Evolutionary conservation across 805 yeast species (phyloP).

Genomic region (Millerozyma acaciae): DNA sequence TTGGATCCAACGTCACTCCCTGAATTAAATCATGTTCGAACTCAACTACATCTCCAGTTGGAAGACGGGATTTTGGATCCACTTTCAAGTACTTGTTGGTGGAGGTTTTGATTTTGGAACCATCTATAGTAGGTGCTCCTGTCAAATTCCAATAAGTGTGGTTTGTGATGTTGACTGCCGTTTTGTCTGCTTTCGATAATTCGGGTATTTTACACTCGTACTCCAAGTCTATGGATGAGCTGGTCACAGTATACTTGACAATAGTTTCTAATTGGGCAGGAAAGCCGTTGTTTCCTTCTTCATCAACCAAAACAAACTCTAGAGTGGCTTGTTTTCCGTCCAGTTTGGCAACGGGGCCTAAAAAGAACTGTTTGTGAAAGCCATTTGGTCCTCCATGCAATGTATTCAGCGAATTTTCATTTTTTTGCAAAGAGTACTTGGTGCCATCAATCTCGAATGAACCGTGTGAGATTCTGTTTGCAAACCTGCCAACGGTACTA

Average conservation of each 20-base stretch:
- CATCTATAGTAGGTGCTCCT: constrained; percentile 25
- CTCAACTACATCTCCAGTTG: constrained; percentile 43
- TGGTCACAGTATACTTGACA: constrained; percentile 44
- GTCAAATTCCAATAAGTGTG: constrained; percentile 58
- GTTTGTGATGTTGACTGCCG: constrained; percentile 57
- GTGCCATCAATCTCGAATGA: constrained; percentile 38
- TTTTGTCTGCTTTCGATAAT: constrained; percentile 33
- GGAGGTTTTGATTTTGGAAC: constrained; percentile 28
- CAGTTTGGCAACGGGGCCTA: constrained; percentile 49
- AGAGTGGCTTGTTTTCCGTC: constrained; percentile 27
- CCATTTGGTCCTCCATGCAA: constrained; percentile 57
- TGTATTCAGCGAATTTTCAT: constrained; percentile 33
- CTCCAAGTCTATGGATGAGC: constrained; percentile 42
- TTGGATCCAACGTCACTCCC: constrained; percentile 15
- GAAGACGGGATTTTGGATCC: constrained; percentile 30
- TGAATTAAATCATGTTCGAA: constrained; percentile 18
- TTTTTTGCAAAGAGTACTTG: constrained; percentile 37
- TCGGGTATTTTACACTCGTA: constrained; percentile 38
- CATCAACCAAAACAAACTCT: constrained; percentile 41
- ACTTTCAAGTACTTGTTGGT: constrained; percentile 42
- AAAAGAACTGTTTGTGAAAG: constrained; percentile 46
- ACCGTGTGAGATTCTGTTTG: constrained; percentile 54
- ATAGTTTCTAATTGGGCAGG: constrained; percentile 52
- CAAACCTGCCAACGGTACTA: constrained; percentile 62
- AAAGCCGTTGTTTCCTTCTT: constrained; percentile 51